Conservation (phyloP, 192 early-diverging fungal genomes). For the Umbelopsis sp. region DNA sequence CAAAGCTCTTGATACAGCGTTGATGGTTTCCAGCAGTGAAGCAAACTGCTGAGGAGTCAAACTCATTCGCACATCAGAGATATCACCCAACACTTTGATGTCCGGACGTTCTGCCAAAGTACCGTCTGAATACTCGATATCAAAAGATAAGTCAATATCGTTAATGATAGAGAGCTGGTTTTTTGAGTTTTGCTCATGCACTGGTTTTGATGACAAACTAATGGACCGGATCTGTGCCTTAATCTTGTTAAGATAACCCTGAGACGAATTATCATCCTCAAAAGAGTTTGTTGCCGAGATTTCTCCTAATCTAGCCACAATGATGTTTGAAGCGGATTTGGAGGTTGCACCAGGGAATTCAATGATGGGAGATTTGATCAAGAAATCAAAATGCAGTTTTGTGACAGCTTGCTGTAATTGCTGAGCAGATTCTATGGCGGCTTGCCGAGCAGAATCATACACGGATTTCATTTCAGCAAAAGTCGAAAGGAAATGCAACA, state of each 20-base stretch:
- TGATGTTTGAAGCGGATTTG: conserved; percentile 57
- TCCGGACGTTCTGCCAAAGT: conserved; percentile 27
- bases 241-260: conserved; percentile 61
- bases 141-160: conserved; percentile 80
- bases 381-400: conserved; percentile 84
- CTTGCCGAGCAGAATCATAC: conserved; percentile 86
- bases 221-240: conserved; percentile 64
- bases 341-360: conserved; percentile 67
- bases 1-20: conserved; percentile 54
- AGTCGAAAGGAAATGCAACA: conserved; percentile 81
- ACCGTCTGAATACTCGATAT: conserved; percentile 52
- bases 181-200: conserved; percentile 38
- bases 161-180: conserved; percentile 76
- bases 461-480: conserved; percentile 87
- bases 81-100: conserved; percentile 54
- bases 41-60: conserved; percentile 84
- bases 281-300: conserved; percentile 85
- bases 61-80: conserved; percentile 79
- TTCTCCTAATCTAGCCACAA: conserved; percentile 83
- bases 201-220: conserved; percentile 55
- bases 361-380: conserved; percentile 85
- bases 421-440: conserved; percentile 76
- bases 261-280: conserved; percentile 49
- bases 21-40: conserved; percentile 69
- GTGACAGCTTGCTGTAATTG: conserved; percentile 79